These are phyloP conservation scores for Globisporangium sylvaticum DNA, from an alignment of 352 stramenopile genomes.

Conservation along the genomic window DNA sequence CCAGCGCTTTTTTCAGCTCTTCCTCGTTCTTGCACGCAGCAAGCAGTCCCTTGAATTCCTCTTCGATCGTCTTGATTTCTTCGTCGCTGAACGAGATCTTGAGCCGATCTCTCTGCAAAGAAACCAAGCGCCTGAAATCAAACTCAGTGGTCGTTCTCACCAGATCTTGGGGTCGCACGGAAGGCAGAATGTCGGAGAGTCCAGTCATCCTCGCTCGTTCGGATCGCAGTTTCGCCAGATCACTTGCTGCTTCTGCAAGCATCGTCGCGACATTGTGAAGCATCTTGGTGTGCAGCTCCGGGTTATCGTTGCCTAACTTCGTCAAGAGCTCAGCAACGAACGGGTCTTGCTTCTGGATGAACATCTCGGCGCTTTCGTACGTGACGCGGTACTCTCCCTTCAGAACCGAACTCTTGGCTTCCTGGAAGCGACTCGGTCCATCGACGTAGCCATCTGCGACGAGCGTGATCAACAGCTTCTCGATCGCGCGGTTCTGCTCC, in stretches of 20 bases:
- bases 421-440: constrained; percentile 10
- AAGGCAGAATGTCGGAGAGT: constrained; percentile 11
- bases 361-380: constrained; percentile 14
- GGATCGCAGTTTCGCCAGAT: constrained; percentile 6
- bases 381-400: constrained; percentile 15
- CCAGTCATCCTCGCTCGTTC: constrained; percentile 8
- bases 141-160: constrained; percentile 6
- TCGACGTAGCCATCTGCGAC: constrained; percentile 13
- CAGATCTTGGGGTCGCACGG: constrained; percentile 12
- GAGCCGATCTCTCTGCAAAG: constrained; percentile 12
- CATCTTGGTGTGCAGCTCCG: neutral
- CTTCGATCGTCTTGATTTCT: neutral
- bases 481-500: constrained; percentile 14
- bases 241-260: constrained; percentile 3
- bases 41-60: constrained; percentile 6
- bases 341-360: constrained; percentile 7
- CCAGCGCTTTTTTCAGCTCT: neutral
- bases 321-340: neutral
- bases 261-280: constrained; percentile 4
- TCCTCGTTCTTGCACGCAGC: neutral
- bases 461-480: constrained; percentile 12
- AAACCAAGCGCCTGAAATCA: constrained; percentile 12
- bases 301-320: neutral
- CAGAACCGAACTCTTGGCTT: neutral
- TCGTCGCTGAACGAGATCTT: neutral